These are phyloP conservation scores for Penicillium sclerotigenum DNA, from an alignment of 2,329 filamentous ascomycete species.

Conservation along the genomic window DNA sequence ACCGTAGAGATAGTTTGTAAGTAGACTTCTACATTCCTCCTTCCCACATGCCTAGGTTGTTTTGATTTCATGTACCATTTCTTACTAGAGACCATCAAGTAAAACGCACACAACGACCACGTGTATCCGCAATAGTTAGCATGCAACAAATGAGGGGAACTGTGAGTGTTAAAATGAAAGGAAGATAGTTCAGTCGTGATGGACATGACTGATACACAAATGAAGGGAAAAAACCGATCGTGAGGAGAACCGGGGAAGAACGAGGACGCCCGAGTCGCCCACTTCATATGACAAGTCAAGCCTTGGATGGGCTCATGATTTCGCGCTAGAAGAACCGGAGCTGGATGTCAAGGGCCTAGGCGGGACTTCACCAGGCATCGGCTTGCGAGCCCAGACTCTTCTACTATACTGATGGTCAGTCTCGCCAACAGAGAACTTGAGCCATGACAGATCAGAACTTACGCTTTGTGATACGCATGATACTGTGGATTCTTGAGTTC, in stretches of 20 bases:
- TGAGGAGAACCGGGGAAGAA: not conserved
- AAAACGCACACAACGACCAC: not conserved
- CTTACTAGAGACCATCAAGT: not conserved
- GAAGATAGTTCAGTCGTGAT: not conserved
- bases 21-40: too few relatives aligned
- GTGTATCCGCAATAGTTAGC: too few relatives aligned
- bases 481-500: too few relatives aligned
- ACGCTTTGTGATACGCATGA: too few relatives aligned
- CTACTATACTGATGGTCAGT: too few relatives aligned
- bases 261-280: not conserved
- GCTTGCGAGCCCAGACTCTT: too few relatives aligned
- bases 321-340: not conserved
- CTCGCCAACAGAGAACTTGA: too few relatives aligned
- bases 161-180: not conserved
- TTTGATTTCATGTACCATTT: not conserved
- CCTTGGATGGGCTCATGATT: not conserved
- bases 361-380: not conserved
- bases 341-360: not conserved
- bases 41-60: not conserved
- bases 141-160: too few relatives aligned
- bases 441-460: too few relatives aligned
- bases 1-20: too few relatives aligned
- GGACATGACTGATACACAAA: not conserved
- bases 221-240: too few relatives aligned
- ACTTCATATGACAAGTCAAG: too few relatives aligned